These are phyloP conservation scores for Psidium friedrichsthalianum DNA, from an alignment of 345 rosid genomes.

Conservation along the genomic window DNA sequence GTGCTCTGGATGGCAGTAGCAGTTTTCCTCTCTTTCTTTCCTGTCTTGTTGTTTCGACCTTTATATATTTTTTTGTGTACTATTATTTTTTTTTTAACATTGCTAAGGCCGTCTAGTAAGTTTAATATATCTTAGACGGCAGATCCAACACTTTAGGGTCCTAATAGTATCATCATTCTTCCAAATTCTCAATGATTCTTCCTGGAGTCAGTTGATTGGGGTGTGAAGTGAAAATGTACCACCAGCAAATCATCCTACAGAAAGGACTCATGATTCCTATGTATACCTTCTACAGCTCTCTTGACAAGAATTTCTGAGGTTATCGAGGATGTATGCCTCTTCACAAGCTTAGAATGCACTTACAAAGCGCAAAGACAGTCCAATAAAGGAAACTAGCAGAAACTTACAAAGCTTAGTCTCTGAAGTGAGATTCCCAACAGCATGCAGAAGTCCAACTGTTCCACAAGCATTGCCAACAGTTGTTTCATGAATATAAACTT, in stretches of 20 bases:
- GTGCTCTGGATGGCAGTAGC: not conserved
- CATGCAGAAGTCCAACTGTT: slow-evolving; percentile 93
- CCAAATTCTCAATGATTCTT: not conserved
- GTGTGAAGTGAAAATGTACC: not conserved
- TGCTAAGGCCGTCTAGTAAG: not conserved
- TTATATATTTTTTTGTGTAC: too few relatives aligned
- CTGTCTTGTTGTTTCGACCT: not conserved
- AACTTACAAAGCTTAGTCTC: slow-evolving; percentile 61
- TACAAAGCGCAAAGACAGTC: not conserved
- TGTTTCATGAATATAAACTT: slow-evolving; percentile 92
- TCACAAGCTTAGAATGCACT: not conserved
- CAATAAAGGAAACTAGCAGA: not conserved
- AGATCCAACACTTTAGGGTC: not conserved
- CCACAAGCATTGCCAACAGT: slow-evolving; percentile 99
- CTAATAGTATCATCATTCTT: not conserved
- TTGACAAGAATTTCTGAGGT: not conserved
- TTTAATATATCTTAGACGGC: not conserved
- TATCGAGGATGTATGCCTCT: not conserved
- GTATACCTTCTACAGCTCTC: not conserved
- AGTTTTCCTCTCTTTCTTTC: not conserved
- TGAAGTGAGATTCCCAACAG: slow-evolving; percentile 76
- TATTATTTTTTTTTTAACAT: not conserved
- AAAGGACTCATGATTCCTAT: not conserved
- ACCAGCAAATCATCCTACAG: not conserved
- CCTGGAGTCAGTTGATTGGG: not conserved